A percentile compares a stretch with the other conserved stretches of the same genome.
phyloP scores from a whole-genome alignment of 1,284 basidiomycete species.

The Sanghuangporus sanghuang region DNA sequence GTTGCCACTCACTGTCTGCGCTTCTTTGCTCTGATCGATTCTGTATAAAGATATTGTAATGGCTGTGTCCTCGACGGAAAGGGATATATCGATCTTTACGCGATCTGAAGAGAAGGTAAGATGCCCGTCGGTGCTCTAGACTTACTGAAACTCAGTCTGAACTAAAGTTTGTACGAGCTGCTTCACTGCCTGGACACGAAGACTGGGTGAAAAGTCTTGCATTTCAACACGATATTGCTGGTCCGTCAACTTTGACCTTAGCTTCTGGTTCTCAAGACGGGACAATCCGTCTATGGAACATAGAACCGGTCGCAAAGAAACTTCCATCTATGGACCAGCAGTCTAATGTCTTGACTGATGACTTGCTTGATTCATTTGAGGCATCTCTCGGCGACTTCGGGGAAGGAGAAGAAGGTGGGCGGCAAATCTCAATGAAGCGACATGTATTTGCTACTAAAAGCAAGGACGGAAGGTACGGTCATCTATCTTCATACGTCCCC shows the following conservation, averaged over 20 bases:
- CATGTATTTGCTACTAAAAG: conserved; percentile 68
- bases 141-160: conserved; percentile 4
- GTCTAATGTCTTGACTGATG: conserved; percentile 45
- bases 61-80: conserved; percentile 74
- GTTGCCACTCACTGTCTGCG: conserved; percentile 14
- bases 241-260: conserved; percentile 46
- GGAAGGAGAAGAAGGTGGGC: conserved; percentile 60
- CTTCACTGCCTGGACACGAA: conserved; percentile 80
- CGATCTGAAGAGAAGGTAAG: conserved; percentile 52
- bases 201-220: conserved; percentile 87
- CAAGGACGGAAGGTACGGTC: conserved; percentile 41
- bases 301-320: conserved; percentile 39
- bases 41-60: conserved; percentile 56
- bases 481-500: neutral
- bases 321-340: conserved; percentile 17
- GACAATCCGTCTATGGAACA: conserved; percentile 87
- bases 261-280: conserved; percentile 93
- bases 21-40: neutral
- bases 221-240: conserved; percentile 41
- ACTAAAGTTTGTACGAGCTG: conserved; percentile 51
- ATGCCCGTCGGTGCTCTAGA: neutral
- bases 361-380: conserved; percentile 85
- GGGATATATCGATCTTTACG: conserved; percentile 71
- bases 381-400: conserved; percentile 65
- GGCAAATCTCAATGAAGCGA: conserved; percentile 80